Evolutionary conservation across 1,284 basidiomycete genomes (phyloP).

Genomic region (Moesziomyces sp.): DNA sequence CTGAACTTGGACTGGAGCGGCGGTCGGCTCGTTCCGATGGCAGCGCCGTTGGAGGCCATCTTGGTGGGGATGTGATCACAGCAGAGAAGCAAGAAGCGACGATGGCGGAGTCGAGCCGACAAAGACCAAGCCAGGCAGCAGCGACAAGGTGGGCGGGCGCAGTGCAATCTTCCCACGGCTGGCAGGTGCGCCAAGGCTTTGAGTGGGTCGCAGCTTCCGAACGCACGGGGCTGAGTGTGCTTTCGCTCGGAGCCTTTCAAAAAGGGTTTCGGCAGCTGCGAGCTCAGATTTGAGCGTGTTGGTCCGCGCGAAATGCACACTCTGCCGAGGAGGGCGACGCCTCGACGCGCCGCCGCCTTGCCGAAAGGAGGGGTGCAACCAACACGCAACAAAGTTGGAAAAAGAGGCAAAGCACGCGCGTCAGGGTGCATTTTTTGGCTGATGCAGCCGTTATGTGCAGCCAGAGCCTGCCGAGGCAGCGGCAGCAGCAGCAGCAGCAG

Average conservation of each 20-base stretch:
- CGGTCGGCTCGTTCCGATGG: conserved; percentile 31
- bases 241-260: too few species aligned
- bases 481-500: too few species aligned
- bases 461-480: too few species aligned
- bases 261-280: too few species aligned
- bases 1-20: conserved; percentile 56
- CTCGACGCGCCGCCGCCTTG: neutral
- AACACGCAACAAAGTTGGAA: neutral
- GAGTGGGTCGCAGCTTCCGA: neutral
- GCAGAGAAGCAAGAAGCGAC: neutral
- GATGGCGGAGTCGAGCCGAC: neutral
- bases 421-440: neutral
- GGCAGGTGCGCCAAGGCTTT: neutral
- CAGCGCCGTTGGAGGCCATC: neutral
- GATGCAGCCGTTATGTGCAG: too few species aligned
- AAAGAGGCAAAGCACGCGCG: neutral
- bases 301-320: too few species aligned
- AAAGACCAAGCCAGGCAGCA: neutral
- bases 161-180: neutral
- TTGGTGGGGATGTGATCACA: neutral
- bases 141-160: neutral
- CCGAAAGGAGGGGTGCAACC: neutral
- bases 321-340: too few species aligned
- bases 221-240: neutral
- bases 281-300: too few species aligned